Base-by-base conservation (phyloP, 2,329 filamentous ascomycete species). In the Polychaeton citri region DNA sequence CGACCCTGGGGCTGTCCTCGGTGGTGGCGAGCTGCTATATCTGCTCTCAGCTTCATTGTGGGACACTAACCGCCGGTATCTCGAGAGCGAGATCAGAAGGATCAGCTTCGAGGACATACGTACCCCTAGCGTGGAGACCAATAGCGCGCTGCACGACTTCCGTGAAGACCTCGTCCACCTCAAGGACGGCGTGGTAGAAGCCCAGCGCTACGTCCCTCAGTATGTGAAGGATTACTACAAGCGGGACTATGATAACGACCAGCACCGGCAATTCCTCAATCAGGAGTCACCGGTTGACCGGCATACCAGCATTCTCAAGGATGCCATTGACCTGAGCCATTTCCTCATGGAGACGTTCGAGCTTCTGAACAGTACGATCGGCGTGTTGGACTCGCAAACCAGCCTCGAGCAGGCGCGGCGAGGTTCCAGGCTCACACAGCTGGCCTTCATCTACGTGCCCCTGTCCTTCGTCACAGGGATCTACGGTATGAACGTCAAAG, bases 341-440 rank as follows among this genome's bases (percentile, higher is more conserved):
- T 50, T 49, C 30, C 32, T 49, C 6, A 43, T 45, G 26, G 44
- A 50, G n/a, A 47, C 46, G 2, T 46, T 49, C 19, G 35, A 46
- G 26, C 38, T 50, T 5, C 38, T 48, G 3, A 45, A 49, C 33
- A 45, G 42, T 19, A 46, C 49, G 3, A 38, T 48, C 31, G 46
- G 38, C 28, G 43, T 47, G 3, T 28, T 38, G 7, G 48, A 46
- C n/a, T 39, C 39, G 6, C 34, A 44, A 32, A 30, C 37, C 16
- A 45, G 38, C 26, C 40, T 42, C 9, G 32, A 43, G 19, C 39
- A 49, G 30, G 40, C 43, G 2, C 19, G 38, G 16, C 40, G 40
- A 9, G 40, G 36, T 9, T 32, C 32, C 7, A 34, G 37, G 19
- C 32, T 50, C 4, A 46, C 46, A 6, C 30, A 32, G 19, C 38